Percentiles rank a stretch among this genome's conserved stretches.
These are phyloP conservation scores for Arthrocladium fulminans DNA, from an alignment of 2,329 filamentous ascomycete genomes.

Conservation along the genomic window DNA sequence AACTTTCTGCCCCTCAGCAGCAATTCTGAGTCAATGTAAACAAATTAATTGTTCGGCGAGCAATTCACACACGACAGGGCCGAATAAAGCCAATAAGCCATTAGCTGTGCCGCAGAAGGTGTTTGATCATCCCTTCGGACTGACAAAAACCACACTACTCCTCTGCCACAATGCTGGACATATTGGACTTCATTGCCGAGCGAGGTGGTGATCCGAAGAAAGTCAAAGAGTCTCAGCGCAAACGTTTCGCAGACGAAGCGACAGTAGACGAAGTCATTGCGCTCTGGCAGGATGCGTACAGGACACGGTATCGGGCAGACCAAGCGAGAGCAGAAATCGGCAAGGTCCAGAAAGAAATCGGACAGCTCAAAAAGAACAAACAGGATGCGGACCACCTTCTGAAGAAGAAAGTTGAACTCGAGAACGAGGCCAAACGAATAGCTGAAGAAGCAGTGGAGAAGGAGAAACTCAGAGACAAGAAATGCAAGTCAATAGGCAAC, in stretches of 20 bases:
- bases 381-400: slow-evolving; percentile 76
- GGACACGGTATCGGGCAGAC: slow-evolving; percentile 59
- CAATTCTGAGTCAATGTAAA: slow-evolving; percentile 4
- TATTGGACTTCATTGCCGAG: slow-evolving; percentile 71
- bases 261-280: slow-evolving; percentile 80
- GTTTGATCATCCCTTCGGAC: too few species aligned
- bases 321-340: slow-evolving; percentile 83
- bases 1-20: not conserved
- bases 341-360: slow-evolving; percentile 80
- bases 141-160: not conserved
- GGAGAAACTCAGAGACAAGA: slow-evolving; percentile 62
- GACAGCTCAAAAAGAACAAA: slow-evolving; percentile 86
- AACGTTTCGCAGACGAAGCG: slow-evolving; percentile 69
- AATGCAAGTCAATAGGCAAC: slow-evolving; percentile 79
- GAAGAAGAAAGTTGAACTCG: slow-evolving; percentile 64
- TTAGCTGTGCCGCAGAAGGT: not conserved
- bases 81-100: too few species aligned
- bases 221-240: slow-evolving; percentile 84
- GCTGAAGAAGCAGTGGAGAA: slow-evolving; percentile 68
- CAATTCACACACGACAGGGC: not conserved
- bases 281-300: slow-evolving; percentile 22
- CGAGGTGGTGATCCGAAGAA: slow-evolving; percentile 79
- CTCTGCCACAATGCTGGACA: slow-evolving; percentile 55
- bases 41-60: not conserved
- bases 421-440: slow-evolving; percentile 72